phyloP scores from a whole-genome alignment of 1,284 basidiomycete species.

The Hymenochaete sp. region DNA sequence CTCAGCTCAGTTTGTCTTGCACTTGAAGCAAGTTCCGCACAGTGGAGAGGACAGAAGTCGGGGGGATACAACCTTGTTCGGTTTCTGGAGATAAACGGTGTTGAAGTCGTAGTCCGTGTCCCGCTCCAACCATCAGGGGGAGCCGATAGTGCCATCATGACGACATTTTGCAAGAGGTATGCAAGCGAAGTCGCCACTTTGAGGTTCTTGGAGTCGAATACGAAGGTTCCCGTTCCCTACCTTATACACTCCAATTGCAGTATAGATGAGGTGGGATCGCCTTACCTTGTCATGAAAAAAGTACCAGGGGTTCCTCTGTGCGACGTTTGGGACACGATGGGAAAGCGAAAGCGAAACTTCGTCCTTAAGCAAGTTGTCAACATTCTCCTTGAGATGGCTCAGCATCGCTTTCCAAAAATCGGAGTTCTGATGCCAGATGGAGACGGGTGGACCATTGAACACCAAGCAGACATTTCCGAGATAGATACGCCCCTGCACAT shows the following conservation, averaged over 20 bases:
- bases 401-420: constrained; percentile 1
- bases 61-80: constrained; percentile 1
- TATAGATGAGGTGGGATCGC: background rate
- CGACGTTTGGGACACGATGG: background rate
- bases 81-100: background rate
- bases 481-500: too few relatives aligned
- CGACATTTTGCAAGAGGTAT: too few relatives aligned
- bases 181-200: background rate
- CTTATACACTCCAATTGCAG: background rate
- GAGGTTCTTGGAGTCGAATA: background rate
- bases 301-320: background rate
- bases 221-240: background rate
- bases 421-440: background rate
- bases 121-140: background rate
- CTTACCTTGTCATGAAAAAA: constrained; percentile 2
- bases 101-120: background rate
- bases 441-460: background rate
- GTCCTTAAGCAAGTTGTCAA: background rate
- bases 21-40: background rate
- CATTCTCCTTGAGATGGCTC: background rate
- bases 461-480: background rate
- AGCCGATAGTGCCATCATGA: background rate
- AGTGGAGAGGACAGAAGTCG: background rate
- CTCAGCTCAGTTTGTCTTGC: background rate
- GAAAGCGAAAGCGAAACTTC: background rate